Percentiles rank a stretch among this genome's conserved stretches.
Evolutionary conservation across 352 stramenopile species (phyloP).

Genomic region (Phytophthora tentaculata): DNA sequence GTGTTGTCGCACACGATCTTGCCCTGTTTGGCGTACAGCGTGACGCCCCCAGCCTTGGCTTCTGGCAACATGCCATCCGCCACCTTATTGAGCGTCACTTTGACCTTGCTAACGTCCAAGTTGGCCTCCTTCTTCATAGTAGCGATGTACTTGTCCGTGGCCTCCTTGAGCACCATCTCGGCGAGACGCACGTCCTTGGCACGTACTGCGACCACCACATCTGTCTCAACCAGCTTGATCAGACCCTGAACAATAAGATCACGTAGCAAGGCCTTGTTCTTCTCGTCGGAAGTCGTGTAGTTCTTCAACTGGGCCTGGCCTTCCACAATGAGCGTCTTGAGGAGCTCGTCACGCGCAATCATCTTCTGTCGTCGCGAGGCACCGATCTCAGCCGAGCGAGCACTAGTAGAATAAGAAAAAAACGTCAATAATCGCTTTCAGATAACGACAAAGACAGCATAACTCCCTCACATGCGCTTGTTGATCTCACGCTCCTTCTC

Average conservation of each 20-base stretch:
- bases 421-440: not conserved
- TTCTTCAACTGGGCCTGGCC: constrained; percentile 60
- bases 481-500: constrained; percentile 98
- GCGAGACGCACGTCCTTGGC: constrained; percentile 90
- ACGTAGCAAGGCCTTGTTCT: constrained; percentile 95
- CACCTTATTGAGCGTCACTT: constrained; percentile 91
- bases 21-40: constrained; percentile 90
- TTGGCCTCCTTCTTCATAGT: constrained; percentile 92
- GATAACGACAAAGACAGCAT: constrained; percentile 4
- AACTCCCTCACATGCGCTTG: constrained; percentile 75
- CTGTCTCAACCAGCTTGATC: constrained; percentile 98
- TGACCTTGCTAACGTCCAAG: constrained; percentile 90
- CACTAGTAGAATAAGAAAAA: constrained; percentile 40
- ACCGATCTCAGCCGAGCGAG: constrained; percentile 93
- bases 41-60: constrained; percentile 80
- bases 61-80: constrained; percentile 85
- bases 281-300: constrained; percentile 68
- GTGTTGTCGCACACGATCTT: constrained; percentile 99
- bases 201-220: constrained; percentile 93
- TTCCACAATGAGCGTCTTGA: constrained; percentile 84
- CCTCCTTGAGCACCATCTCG: constrained; percentile 88
- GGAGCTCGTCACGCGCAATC: constrained; percentile 91
- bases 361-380: constrained; percentile 97
- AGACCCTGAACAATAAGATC: constrained; percentile 98
- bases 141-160: constrained; percentile 83